Evolutionary conservation across 108 stramenopile species (phyloP), one percentile per base, ranked within the genome.

Genomic region (Cyclotella baltica): DNA sequence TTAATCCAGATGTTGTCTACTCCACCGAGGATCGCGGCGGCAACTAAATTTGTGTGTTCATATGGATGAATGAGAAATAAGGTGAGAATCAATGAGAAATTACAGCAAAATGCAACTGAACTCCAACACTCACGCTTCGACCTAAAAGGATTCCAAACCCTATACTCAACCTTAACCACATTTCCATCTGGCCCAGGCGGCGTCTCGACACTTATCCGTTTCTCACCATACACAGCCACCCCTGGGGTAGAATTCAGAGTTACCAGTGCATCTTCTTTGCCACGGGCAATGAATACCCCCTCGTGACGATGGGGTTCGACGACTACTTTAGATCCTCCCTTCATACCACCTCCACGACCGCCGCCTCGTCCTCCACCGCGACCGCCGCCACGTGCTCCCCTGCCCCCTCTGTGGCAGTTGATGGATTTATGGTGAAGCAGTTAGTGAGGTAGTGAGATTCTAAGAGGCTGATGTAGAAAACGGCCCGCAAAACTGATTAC

Each of bases 61-160:
- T 22, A 61, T 40, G 2, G 40, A 30, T 35, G 1, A 28, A 63
- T 27, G 1, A 59, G 25, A 57, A 43, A 62, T 3, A 31, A 63
- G 28, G 30, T 37, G 6, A 25, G 19, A n/a, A n/a, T n/a, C n/a
- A 0, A 40, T 10, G 61, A 25, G 34, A 27, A 22, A 35, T 64
- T 18, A 18, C 31, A 15, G 59, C 67, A n/a, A 40, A 34, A 64
- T 62, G 31, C 37, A 80, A 62, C 31, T 22, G n/a, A n/a, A n/a
- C n/a, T n/a, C n/a, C 59, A 33, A 58, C 34, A 91, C 93, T 88
- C 86, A 93, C 93, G 62, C 91, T 99, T 99, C 36, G 97, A 98
- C 70, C 99, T 92, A 93, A 99, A 99, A 35, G 99, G 99, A 87
- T 99, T 99, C 99, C 99, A 99, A 16, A 99, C 98, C 55, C 99